These are phyloP conservation scores for Euphorbia peplus DNA, from an alignment of 345 rosid species.

Conservation along the genomic window DNA sequence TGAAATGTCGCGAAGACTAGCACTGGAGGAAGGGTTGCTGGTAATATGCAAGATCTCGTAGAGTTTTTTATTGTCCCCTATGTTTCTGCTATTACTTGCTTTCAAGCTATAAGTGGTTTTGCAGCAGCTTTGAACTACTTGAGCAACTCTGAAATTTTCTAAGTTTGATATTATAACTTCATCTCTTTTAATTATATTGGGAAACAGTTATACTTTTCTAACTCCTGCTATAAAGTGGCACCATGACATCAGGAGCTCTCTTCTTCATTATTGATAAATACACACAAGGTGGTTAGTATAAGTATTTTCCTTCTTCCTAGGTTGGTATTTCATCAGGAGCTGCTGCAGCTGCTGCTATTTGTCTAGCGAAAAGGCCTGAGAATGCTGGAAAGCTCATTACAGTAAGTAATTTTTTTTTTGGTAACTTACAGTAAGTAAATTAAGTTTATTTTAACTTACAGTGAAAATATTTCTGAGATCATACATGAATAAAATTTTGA, in stretches of 20 bases:
- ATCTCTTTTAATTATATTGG: background rate
- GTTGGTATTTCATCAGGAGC: constrained; percentile 98
- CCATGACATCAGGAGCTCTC: background rate
- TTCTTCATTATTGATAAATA: background rate
- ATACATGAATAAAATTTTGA: background rate
- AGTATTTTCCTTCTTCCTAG: constrained; percentile 28
- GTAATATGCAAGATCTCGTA: constrained; percentile 38
- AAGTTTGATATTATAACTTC: constrained; percentile 3
- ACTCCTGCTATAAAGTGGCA: background rate
- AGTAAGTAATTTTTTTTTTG: constrained; percentile 38
- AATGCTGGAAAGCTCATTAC: constrained; percentile 84
- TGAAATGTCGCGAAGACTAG: constrained; percentile 87
- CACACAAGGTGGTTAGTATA: background rate
- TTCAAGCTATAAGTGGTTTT: constrained; percentile 4
- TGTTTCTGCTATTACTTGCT: constrained; percentile 9
- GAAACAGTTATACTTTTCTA: background rate
- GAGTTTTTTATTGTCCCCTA: background rate
- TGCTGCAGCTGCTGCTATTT: constrained; percentile 86
- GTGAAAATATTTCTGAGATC: background rate
- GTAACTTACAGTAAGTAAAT: too few species aligned
- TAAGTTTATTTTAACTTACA: background rate
- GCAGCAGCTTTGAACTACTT: background rate
- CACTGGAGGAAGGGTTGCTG: constrained; percentile 90
- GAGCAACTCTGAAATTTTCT: background rate
- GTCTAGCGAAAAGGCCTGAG: constrained; percentile 77